These are phyloP conservation scores for Malus hybrid DNA, from an alignment of 331 rosid genomes.

Conservation along the genomic window DNA sequence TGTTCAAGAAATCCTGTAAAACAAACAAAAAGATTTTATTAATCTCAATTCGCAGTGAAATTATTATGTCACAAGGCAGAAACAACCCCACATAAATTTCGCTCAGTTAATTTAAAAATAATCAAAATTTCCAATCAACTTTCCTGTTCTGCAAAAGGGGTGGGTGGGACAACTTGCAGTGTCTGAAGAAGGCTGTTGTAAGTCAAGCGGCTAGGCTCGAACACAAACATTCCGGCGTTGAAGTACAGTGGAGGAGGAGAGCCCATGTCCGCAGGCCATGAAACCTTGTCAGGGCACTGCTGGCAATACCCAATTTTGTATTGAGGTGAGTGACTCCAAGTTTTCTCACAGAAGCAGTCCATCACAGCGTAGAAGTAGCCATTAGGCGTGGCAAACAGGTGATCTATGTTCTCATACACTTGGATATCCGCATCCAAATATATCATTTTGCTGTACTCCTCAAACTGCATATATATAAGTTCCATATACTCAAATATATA, in stretches of 20 bases:
- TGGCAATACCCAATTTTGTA: slow-evolving; percentile 51
- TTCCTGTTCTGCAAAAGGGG: slow-evolving; percentile 61
- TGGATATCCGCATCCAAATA: slow-evolving; percentile 72
- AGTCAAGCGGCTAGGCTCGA: slow-evolving; percentile 39
- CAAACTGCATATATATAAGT: slow-evolving; percentile 25
- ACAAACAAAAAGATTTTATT: not conserved
- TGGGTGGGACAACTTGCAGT: slow-evolving; percentile 37
- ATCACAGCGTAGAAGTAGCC: slow-evolving; percentile 52
- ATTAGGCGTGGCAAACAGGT: slow-evolving; percentile 36
- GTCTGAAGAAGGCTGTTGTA: slow-evolving; percentile 37
- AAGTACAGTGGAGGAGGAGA: slow-evolving; percentile 48
- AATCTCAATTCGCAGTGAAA: not conserved
- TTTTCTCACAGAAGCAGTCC: slow-evolving; percentile 65
- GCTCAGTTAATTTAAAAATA: too few species aligned
- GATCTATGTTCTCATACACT: slow-evolving; percentile 54
- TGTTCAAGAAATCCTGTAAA: slow-evolving; percentile 55
- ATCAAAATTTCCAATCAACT: not conserved
- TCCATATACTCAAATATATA: not conserved
- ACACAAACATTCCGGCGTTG: slow-evolving; percentile 65
- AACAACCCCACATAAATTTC: not conserved
- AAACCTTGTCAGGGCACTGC: slow-evolving; percentile 50
- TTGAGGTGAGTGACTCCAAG: slow-evolving; percentile 52
- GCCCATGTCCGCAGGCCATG: slow-evolving; percentile 44
- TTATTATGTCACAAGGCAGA: not conserved
- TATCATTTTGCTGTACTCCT: slow-evolving; percentile 54